Evolutionary conservation across 768 basidiomycete species (phyloP), one percentile per base, ranked within the genome.

Genomic region (Naganishia friedmannii): DNA sequence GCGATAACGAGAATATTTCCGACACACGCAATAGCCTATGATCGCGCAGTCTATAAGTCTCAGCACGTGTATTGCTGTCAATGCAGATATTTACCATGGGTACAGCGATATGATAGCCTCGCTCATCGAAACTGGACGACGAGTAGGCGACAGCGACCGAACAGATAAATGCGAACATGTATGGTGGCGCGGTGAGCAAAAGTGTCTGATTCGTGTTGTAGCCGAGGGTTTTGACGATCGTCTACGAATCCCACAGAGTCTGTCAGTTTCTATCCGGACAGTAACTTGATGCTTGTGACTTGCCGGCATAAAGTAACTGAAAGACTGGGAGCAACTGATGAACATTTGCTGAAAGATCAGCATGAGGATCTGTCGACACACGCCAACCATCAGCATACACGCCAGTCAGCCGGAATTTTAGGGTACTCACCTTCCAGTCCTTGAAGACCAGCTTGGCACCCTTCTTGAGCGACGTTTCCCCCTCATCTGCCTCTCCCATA

Each of bases 261-360:
- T 7, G 42, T 17, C 3, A 15, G 19, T 2, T 31, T 9, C 34
- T 28, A 29, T 5, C 17, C 4, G 19, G 15, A 37, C 3, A 3
- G 39, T 32, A 46, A 32, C 34, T 4, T 37, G 34, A 12, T 4
- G 34, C 42, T 13, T 28, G 12, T 6, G 5, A 67, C 31, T 87
- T 46, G 87, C 83, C 0, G 89, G 85, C 26, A 83, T 58, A 29
- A 88, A 70, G 42, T 58, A 68, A 23, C 55, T 45, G 29, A 68
- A 68, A 21, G 39, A 46, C 46, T 58, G 54, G 5, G 67, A 68
- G 56, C 54, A 68, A 19, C 55, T 57, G 45, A 68, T 68, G 37
- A 68, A 68, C 67, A 68, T 68, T 39, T 68, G 67, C 48, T 68
- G 67, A 45, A 68, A 68, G 67, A 68, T 68, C 23, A 68, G 67